Base-by-base conservation (phyloP, 1,284 basidiomycete species). In the Vanrija humicola region DNA sequence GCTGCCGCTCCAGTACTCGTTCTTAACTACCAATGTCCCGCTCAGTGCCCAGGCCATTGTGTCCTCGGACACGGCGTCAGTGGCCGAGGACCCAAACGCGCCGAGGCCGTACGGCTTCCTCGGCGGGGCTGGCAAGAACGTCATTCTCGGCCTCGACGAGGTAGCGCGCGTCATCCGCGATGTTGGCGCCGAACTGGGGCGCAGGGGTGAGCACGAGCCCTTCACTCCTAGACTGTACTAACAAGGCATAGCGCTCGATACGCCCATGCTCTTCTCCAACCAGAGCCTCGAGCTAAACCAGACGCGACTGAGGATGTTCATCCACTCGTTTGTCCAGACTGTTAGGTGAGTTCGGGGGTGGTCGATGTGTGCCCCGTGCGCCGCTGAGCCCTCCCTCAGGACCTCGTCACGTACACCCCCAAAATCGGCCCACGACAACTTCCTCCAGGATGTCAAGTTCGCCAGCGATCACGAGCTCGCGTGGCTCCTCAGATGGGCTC, bases 191-290 rank as follows among this genome's bases (percentile, higher is more conserved):
- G 89, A 90, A 77, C 81, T 93, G 48, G 81, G 80, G 59, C 80
- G 82, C 52, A 81, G 89, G 68, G 78, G 79, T 79, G 29, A 55
- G 75, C 8, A 29, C 26, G 5, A 21, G 23, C 5, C 15, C 18
- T 23, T 14, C 3, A 45, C 9, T 34, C 34, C 34, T 3, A 12
- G 34, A 34, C 9, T 5, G 12, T 15, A 34, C 34, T 34, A 34
- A 34, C 34, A 12, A 12, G 34, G 5, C 19, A 7, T 56, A 81
- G 89, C 87, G 48, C 82, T 94, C 57, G 86, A 86, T 26, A 91
- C 89, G 3, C 91, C 91, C 14, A 86, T 94, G 76, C 84, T 95
- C 59, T 93, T 95, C 78, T 89, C 87, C 26, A 85, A 85, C 28
- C 84, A 87, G 63, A 90, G 90, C 21, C 83, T 95, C 55, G 90